These are phyloP conservation scores for Prunus salicina DNA, from an alignment of 306 rosid genomes.

Conservation along the genomic window DNA sequence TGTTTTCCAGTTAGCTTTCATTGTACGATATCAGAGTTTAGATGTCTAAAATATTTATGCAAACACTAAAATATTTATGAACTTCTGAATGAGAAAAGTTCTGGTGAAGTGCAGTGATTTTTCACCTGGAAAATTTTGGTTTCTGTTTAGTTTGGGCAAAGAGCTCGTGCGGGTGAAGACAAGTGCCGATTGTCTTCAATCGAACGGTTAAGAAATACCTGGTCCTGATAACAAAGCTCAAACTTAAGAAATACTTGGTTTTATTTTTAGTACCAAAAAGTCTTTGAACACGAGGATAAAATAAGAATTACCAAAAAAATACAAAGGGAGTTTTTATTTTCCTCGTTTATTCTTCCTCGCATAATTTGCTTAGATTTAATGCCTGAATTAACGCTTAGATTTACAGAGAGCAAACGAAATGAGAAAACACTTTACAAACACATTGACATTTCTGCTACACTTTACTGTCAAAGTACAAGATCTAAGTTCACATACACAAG, in stretches of 20 bases:
- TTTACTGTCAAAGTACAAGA: constrained; percentile 26
- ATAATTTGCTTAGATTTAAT: too few relatives aligned
- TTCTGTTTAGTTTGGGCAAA: too few relatives aligned
- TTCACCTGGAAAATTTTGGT: not conserved
- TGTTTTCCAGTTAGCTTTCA: too few relatives aligned
- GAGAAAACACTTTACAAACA: constrained; percentile 36
- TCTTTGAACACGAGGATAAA: not conserved
- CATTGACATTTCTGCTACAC: constrained; percentile 33
- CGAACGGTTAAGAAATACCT: too few relatives aligned
- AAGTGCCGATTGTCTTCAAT: too few relatives aligned
- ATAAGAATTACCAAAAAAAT: not conserved
- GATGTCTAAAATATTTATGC: too few relatives aligned
- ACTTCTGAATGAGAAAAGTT: not conserved
- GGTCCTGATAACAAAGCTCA: too few relatives aligned
- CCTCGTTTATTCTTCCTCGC: too few relatives aligned
- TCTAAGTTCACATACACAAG: constrained; percentile 25
- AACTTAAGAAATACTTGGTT: too few relatives aligned
- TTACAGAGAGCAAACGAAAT: constrained; percentile 25
- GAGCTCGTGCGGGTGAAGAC: too few relatives aligned
- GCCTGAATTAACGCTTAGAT: not conserved
- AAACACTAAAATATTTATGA: too few relatives aligned
- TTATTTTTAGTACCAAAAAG: not conserved
- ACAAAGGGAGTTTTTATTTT: too few relatives aligned
- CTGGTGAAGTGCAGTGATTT: not conserved
- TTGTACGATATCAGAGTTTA: not conserved